These are phyloP conservation scores for Trichopus zeylanicus DNA, from an alignment of 116 monocot genomes.

Conservation along the genomic window DNA sequence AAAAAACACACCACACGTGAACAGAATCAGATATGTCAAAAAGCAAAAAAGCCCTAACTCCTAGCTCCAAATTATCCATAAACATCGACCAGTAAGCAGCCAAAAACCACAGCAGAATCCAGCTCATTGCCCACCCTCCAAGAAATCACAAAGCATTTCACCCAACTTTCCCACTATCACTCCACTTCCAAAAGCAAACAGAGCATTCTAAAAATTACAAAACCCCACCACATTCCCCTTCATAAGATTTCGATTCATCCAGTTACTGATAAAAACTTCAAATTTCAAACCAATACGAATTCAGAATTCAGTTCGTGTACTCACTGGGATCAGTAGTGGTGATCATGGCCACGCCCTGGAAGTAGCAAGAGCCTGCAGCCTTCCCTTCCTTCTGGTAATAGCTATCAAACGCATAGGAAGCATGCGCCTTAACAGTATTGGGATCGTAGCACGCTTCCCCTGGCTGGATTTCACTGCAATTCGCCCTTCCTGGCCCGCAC, in stretches of 20 bases:
- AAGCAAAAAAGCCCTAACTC: too few species aligned
- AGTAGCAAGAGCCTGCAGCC: conserved; percentile 65
- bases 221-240: background rate
- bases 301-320: conserved; percentile 6
- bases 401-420: conserved; percentile 85
- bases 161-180: background rate
- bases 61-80: too few species aligned
- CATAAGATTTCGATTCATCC: background rate
- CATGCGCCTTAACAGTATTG: conserved; percentile 56
- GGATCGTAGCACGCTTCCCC: conserved; percentile 75
- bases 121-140: conserved; percentile 6
- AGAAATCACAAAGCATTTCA: background rate
- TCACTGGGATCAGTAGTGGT: conserved; percentile 95
- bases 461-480: conserved; percentile 85
- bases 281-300: background rate
- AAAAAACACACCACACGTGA: background rate
- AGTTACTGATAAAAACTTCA: background rate
- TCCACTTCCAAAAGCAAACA: background rate
- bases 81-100: conserved; percentile 17
- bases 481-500: conserved; percentile 76
- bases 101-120: conserved; percentile 20
- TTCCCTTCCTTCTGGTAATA: conserved; percentile 81
- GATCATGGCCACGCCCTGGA: conserved; percentile 86
- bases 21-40: too few species aligned
- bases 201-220: background rate